Conservation (phyloP, 345 rosid species). For the Pistacia vera region DNA sequence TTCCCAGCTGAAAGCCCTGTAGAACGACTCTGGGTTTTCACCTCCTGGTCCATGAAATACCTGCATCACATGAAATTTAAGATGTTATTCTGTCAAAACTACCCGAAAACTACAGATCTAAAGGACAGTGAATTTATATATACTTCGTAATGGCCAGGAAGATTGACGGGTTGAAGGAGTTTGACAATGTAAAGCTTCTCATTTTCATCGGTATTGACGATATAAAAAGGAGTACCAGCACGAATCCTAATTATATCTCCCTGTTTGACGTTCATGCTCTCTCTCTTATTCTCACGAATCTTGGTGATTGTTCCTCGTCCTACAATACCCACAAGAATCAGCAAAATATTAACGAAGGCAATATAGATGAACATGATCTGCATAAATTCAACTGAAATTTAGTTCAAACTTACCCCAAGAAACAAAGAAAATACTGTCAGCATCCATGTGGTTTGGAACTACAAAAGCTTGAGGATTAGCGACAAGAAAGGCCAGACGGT, state of each 20-base stretch:
- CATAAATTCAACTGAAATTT: background rate
- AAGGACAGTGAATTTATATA: no score
- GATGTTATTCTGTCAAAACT: no score
- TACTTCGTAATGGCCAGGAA: slow-evolving; percentile 39
- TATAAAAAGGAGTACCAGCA: slow-evolving; percentile 43
- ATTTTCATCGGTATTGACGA: slow-evolving; percentile 36
- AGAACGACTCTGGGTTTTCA: slow-evolving; percentile 37
- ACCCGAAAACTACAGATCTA: no score
- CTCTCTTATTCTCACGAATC: slow-evolving; percentile 32
- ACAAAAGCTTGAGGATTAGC: slow-evolving; percentile 39
- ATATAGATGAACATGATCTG: background rate
- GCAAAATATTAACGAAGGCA: background rate
- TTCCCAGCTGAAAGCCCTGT: slow-evolving; percentile 44
- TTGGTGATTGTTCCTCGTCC: slow-evolving; percentile 44
- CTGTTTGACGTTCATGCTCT: slow-evolving; percentile 31
- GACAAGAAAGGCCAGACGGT: slow-evolving; percentile 31
- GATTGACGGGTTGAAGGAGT: slow-evolving; percentile 41
- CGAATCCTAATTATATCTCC: slow-evolving; percentile 40
- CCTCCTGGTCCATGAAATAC: slow-evolving; percentile 38
- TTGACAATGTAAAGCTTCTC: slow-evolving; percentile 38
- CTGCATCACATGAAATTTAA: slow-evolving; percentile 18
- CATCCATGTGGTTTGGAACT: slow-evolving; percentile 44
- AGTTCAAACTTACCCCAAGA: slow-evolving; percentile 28
- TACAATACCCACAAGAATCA: slow-evolving; percentile 9
- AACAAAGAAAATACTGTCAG: slow-evolving; percentile 39